Conservation (phyloP, 148 eudicot species). For the Spergularia bocconei region DNA sequence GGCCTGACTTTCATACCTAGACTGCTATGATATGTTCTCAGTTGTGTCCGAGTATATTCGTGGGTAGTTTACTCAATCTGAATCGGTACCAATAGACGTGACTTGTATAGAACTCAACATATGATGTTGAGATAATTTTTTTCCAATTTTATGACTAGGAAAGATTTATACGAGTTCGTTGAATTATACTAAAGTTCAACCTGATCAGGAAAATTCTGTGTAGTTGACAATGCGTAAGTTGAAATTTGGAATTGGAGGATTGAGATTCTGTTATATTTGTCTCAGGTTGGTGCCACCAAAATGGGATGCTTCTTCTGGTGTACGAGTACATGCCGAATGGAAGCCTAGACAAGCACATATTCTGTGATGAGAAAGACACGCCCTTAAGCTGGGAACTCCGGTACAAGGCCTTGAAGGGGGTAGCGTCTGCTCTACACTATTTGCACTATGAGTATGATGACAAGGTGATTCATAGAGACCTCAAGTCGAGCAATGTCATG, state of each 20-base stretch:
- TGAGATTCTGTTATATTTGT: slow-evolving; percentile 2
- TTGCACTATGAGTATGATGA: slow-evolving; percentile 70
- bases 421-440: slow-evolving; percentile 56
- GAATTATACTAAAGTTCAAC: too few species aligned
- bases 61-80: too few species aligned
- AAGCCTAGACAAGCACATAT: slow-evolving; percentile 71
- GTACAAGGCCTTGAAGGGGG: slow-evolving; percentile 41
- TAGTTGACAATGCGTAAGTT: too few species aligned
- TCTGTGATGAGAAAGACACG: slow-evolving; percentile 18
- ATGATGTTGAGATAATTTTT: background rate
- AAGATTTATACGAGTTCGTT: too few species aligned
- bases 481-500: slow-evolving; percentile 88
- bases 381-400: slow-evolving; percentile 48
- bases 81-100: too few species aligned
- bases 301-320: slow-evolving; percentile 58
- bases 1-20: too few species aligned
- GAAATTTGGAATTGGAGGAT: too few species aligned
- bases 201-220: too few species aligned
- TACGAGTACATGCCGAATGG: slow-evolving; percentile 92
- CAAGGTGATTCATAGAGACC: slow-evolving; percentile 77
- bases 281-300: slow-evolving; percentile 90
- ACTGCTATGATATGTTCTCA: too few species aligned
- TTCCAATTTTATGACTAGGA: background rate
- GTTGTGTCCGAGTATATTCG: too few species aligned
- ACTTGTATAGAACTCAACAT: too few species aligned